Evolutionary conservation across 2,329 filamentous ascomycete genomes (phyloP).

Genomic region (Orbilia ellipsospora): DNA sequence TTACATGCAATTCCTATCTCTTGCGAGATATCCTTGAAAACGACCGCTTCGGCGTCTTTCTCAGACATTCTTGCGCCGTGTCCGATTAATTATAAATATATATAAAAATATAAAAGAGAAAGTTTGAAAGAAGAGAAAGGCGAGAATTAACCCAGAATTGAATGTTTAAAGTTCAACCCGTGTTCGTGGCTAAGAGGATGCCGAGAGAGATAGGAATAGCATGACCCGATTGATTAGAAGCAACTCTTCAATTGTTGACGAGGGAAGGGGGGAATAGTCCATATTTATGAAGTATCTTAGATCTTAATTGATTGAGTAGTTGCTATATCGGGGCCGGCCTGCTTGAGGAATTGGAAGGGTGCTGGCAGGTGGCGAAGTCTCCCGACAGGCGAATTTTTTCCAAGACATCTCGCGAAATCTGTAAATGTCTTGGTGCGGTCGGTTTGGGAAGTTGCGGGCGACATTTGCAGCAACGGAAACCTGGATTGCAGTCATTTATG

Average conservation of each 20-base stretch:
- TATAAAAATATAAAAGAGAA: background rate
- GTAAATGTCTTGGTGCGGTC: constrained; percentile 39
- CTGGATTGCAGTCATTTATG: constrained; percentile 19
- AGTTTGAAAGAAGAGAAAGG: constrained; percentile 4
- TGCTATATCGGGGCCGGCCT: no score
- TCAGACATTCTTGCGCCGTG: constrained; percentile 33
- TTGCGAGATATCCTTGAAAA: constrained; percentile 50
- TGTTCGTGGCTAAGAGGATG: constrained; percentile 26
- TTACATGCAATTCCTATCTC: constrained; percentile 45
- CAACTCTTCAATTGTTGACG: constrained; percentile 5
- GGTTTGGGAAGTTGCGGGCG: constrained; percentile 47
- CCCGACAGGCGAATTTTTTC: constrained; percentile 45
- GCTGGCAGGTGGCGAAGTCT: constrained; percentile 42
- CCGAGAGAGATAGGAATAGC: constrained; percentile 43
- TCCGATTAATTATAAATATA: constrained; percentile 18
- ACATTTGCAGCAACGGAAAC: constrained; percentile 13
- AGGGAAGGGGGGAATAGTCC: constrained; percentile 21
- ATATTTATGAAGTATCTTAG: constrained; percentile 47
- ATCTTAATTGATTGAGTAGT: background rate
- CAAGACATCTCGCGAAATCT: constrained; percentile 53
- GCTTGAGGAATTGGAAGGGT: constrained; percentile 10
- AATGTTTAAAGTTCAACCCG: constrained; percentile 20
- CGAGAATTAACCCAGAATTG: background rate
- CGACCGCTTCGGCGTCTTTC: constrained; percentile 23
- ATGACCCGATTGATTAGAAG: constrained; percentile 32